These are phyloP conservation scores for Boletus coccyginus DNA, from an alignment of 768 basidiomycete genomes.

Conservation along the genomic window DNA sequence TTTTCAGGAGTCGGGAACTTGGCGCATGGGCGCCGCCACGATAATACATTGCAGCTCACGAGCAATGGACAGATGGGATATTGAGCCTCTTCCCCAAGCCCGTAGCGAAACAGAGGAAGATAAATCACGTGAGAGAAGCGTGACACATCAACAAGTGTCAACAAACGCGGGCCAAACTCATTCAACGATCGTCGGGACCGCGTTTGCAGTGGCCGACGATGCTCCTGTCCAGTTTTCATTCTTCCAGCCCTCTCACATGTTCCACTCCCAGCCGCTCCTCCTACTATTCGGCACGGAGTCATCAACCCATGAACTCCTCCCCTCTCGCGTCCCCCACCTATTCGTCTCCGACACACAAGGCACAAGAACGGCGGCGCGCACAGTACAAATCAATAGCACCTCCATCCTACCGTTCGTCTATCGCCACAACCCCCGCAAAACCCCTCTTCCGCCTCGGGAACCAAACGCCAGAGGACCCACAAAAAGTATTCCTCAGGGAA, in stretches of 20 bases:
- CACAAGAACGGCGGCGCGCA: constrained; percentile 49
- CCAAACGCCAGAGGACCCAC: constrained; percentile 40
- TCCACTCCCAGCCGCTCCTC: constrained; percentile 39
- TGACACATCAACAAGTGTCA: constrained; percentile 25
- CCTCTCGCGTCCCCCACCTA: constrained; percentile 46
- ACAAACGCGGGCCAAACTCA: constrained; percentile 19
- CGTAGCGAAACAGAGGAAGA: too few species aligned
- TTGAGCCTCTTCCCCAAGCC: too few species aligned
- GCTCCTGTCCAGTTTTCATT: constrained; percentile 19
- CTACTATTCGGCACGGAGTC: constrained; percentile 27
- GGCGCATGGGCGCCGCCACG: too few species aligned
- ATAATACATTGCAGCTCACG: too few species aligned
- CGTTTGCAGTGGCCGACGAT: not conserved
- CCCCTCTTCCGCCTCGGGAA: constrained; percentile 13
- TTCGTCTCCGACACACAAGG: constrained; percentile 45
- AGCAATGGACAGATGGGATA: too few species aligned
- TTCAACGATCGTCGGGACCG: constrained; percentile 9
- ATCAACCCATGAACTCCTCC: constrained; percentile 46
- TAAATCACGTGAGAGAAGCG: constrained; percentile 9
- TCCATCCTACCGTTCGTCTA: constrained; percentile 20
- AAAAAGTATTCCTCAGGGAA: constrained; percentile 55
- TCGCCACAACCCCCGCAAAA: constrained; percentile 5
- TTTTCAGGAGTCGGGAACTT: too few species aligned
- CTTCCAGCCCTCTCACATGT: constrained; percentile 32
- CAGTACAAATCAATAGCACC: constrained; percentile 49